phyloP scores from a whole-genome alignment of 163 green algal genomes.

The Picocystis sp. region DNA sequence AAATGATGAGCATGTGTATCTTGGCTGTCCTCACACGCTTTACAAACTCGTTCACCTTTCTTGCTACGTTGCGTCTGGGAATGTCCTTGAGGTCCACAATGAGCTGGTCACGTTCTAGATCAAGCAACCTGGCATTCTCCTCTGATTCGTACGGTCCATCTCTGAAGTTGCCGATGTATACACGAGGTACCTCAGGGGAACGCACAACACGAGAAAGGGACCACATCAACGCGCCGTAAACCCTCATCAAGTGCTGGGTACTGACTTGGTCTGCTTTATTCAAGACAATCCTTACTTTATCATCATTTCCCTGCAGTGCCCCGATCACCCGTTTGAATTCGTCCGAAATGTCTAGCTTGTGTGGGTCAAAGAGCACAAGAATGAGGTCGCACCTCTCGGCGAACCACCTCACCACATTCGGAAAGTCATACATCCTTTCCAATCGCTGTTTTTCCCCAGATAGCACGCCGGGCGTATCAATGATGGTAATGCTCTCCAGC shows the following conservation, averaged over 20 bases:
- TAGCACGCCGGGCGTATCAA: slow-evolving; percentile 76
- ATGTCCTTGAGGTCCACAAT: slow-evolving; percentile 1
- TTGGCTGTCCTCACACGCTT: slow-evolving; percentile 76
- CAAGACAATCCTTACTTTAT: slow-evolving; percentile 90
- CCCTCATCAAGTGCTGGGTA: slow-evolving; percentile 89
- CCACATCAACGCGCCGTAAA: slow-evolving; percentile 99
- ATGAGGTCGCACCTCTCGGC: slow-evolving; percentile 82
- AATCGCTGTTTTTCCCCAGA: slow-evolving; percentile 91
- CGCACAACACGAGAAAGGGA: slow-evolving; percentile 83
- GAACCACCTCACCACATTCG: slow-evolving; percentile 63
- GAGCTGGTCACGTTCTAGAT: slow-evolving; percentile 1
- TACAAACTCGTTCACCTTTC: slow-evolving; percentile 93
- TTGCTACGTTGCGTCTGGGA: not conserved
- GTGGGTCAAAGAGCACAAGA: slow-evolving; percentile 92
- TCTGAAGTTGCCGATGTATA: slow-evolving; percentile 31
- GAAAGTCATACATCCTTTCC: slow-evolving; percentile 77
- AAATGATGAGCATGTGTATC: slow-evolving; percentile 86
- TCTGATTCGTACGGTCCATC: not conserved
- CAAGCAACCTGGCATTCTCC: not conserved
- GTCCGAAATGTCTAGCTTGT: slow-evolving; percentile 96
- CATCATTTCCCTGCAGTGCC: slow-evolving; percentile 69
- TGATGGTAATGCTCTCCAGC: slow-evolving; percentile 62
- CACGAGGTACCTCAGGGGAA: slow-evolving; percentile 66
- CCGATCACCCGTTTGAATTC: slow-evolving; percentile 92
- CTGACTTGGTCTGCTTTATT: slow-evolving; percentile 91